Conservation (phyloP, 2,329 filamentous ascomycete species). For the Nemania sp. region DNA sequence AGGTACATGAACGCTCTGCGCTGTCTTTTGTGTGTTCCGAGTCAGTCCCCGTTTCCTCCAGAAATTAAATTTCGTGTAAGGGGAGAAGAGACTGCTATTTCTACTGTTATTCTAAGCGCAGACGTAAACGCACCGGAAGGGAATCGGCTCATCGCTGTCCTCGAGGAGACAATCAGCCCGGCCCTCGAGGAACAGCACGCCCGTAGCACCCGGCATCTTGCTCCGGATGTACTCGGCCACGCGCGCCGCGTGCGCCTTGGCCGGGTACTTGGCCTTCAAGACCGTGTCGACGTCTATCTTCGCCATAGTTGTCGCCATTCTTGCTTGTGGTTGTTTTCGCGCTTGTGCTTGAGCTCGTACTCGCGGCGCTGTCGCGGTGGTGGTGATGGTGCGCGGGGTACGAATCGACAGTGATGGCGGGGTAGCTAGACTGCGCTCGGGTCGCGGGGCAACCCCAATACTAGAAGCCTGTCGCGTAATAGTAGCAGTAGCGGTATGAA, state of each 20-base stretch:
- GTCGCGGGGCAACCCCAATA: too few relatives aligned
- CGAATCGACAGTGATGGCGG: conserved; percentile 18
- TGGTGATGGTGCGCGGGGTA: conserved; percentile 23
- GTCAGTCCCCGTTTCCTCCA: background rate
- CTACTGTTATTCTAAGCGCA: background rate
- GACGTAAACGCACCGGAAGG: conserved; percentile 65
- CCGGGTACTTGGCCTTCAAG: conserved; percentile 71
- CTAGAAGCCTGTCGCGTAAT: too few relatives aligned
- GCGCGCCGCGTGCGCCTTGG: conserved; percentile 80
- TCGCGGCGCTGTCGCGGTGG: conserved; percentile 18
- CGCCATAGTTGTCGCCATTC: conserved; percentile 31
- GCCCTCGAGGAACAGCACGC: conserved; percentile 86
- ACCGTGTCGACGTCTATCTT: conserved; percentile 53
- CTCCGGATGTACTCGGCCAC: conserved; percentile 78
- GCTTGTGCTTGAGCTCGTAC: background rate
- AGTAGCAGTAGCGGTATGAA: background rate
- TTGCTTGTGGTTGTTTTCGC: conserved; percentile 10
- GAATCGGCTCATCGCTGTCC: conserved; percentile 82
- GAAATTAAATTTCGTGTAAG: background rate
- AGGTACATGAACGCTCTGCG: conserved; percentile 95
- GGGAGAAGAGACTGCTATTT: too few relatives aligned
- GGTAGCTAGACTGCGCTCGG: too few relatives aligned
- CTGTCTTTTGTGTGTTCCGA: conserved; percentile 58
- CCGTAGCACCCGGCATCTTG: conserved; percentile 65
- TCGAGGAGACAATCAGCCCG: conserved; percentile 81